A percentile compares a stretch with the other conserved stretches of the same genome.
phyloP scores from a whole-genome alignment of 768 basidiomycete genomes.

The Leccinum olivaceopallidum region DNA sequence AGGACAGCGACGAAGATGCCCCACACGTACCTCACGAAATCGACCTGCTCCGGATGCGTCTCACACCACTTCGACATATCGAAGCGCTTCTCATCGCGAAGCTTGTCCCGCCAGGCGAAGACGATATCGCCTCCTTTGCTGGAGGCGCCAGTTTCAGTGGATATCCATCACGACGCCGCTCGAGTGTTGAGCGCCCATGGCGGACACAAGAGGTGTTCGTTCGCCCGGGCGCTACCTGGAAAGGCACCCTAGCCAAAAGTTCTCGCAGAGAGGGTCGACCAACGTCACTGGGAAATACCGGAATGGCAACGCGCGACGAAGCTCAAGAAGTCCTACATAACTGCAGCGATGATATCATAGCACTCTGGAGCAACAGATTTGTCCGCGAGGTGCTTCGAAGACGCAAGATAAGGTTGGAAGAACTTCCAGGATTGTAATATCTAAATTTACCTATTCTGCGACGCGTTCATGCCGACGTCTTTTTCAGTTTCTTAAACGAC shows the following conservation, averaged over 20 bases:
- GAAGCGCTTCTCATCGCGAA: conserved; percentile 75
- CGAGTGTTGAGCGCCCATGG: conserved; percentile 25
- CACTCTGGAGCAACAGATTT: conserved; percentile 46
- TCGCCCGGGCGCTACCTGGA: conserved; percentile 68
- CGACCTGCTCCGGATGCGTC: conserved; percentile 58
- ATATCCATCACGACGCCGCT: conserved; percentile 21
- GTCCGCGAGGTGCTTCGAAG: conserved; percentile 44
- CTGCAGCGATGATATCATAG: conserved; percentile 44
- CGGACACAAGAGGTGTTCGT: conserved; percentile 45
- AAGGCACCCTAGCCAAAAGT: conserved; percentile 50
- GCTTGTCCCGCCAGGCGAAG: conserved; percentile 68
- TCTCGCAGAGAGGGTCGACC: conserved; percentile 27
- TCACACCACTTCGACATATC: conserved; percentile 68
- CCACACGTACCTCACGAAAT: conserved; percentile 42
- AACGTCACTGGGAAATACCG: conserved; percentile 28
- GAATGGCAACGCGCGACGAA: conserved; percentile 34
- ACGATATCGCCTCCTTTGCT: conserved; percentile 35
- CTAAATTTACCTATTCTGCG: background rate
- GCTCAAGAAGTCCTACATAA: conserved; percentile 41
- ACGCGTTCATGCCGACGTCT: background rate
- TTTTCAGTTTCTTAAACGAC: conserved; percentile 48
- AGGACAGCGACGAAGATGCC: conserved; percentile 34
- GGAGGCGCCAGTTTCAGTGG: conserved; percentile 24
- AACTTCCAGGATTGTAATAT: conserved; percentile 50
- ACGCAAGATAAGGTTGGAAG: conserved; percentile 50